Conservation (phyloP, 805 yeast genomes). For the Wickerhamiella parazyma region DNA sequence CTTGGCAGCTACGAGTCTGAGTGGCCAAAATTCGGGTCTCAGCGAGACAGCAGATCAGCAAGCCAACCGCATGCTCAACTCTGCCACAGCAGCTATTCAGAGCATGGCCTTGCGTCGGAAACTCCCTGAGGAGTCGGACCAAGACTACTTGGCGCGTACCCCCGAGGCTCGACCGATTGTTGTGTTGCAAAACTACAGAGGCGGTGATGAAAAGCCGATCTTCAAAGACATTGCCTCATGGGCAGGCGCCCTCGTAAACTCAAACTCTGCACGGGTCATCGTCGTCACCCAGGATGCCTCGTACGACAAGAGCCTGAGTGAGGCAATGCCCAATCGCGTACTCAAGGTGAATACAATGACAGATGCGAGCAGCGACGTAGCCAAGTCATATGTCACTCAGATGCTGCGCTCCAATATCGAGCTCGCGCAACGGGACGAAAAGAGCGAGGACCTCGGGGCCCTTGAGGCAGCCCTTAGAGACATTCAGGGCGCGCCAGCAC, state of each 20-base stretch:
- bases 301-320: slow-evolving; percentile 49
- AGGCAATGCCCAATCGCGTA: slow-evolving; percentile 74
- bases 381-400: slow-evolving; percentile 49
- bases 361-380: slow-evolving; percentile 65
- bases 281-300: slow-evolving; percentile 79
- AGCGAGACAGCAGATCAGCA: slow-evolving; percentile 23
- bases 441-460: neutral
- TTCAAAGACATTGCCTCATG: slow-evolving; percentile 72
- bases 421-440: neutral
- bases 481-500: neutral
- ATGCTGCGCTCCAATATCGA: neutral
- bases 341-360: slow-evolving; percentile 60
- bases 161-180: slow-evolving; percentile 18
- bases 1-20: slow-evolving; percentile 73
- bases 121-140: slow-evolving; percentile 17
- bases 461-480: slow-evolving; percentile 33
- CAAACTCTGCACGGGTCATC: slow-evolving; percentile 80
- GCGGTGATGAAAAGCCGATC: slow-evolving; percentile 25
- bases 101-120: slow-evolving; percentile 35
- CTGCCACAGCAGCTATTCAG: slow-evolving; percentile 44
- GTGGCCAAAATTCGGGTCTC: slow-evolving; percentile 48
- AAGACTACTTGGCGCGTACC: slow-evolving; percentile 13
- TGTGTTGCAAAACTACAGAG: slow-evolving; percentile 14
- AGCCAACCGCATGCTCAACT: slow-evolving; percentile 21
- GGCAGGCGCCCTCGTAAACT: slow-evolving; percentile 64